Conservation (phyloP, 1,284 basidiomycete genomes). For the Apiotrichum sp. region DNA sequence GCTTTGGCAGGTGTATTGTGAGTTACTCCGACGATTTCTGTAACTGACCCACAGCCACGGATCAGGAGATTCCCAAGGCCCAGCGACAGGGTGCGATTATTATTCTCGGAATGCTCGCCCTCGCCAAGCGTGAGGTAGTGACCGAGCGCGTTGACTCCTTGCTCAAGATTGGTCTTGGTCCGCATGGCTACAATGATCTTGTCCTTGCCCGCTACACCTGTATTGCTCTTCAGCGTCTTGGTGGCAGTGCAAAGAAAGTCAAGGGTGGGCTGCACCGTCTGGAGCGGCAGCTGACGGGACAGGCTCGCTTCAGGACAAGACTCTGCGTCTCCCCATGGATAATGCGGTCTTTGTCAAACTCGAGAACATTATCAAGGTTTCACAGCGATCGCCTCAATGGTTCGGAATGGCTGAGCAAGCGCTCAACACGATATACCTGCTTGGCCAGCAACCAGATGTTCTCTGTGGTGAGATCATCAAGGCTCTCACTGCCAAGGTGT, state of each 20-base stretch:
- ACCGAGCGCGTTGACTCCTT: conserved; percentile 79
- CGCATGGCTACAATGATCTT: conserved; percentile 74
- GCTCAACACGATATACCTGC: conserved; percentile 89
- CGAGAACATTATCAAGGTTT: conserved; percentile 67
- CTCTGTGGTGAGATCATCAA: conserved; percentile 78
- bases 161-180: conserved; percentile 81
- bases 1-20: conserved; percentile 93
- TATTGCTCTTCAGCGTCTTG: conserved; percentile 82
- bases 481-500: conserved; percentile 68
- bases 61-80: conserved; percentile 64
- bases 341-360: conserved; percentile 79
- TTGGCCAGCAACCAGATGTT: conserved; percentile 87
- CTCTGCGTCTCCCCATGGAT: conserved; percentile 80
- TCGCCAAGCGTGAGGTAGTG: conserved; percentile 77
- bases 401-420: conserved; percentile 90
- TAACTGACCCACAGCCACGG: conserved; percentile 54
- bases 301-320: conserved; percentile 84
- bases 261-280: conserved; percentile 58
- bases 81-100: conserved; percentile 92
- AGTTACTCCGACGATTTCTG: conserved; percentile 35
- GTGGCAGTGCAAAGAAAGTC: conserved; percentile 93
- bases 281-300: neutral
- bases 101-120: conserved; percentile 88
- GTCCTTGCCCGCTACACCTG: conserved; percentile 89
- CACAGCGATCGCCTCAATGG: conserved; percentile 82